Evolutionary conservation across 352 stramenopile species (phyloP), one percentile per base, ranked within the genome.

Genomic region (Pythium guiyangense): DNA sequence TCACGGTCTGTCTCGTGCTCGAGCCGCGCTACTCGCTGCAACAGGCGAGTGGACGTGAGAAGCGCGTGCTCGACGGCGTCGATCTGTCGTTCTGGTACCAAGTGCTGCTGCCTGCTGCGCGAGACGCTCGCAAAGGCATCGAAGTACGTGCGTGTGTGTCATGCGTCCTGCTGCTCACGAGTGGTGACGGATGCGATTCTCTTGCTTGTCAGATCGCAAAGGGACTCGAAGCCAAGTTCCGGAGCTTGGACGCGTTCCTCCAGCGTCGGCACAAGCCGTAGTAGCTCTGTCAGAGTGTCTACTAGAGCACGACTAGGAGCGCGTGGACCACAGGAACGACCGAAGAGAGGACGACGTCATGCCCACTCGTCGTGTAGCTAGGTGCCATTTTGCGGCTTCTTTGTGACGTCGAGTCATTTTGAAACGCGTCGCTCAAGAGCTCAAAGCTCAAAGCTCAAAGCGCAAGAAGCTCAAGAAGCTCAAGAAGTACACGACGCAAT

Each of bases 1-100:
- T 66, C 9, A 71, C 59, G 8, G 35, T 67, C 4, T 75, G 70
- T 55, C 66, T 69, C 26, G 67, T 75, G 6, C 45, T 78, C 15
- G 70, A 78, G 49, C 60, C 64, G 8, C 59, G 31, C 29, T 10
- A 48, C 15, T 27, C 57, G 6, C 4, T 26, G 17, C 10, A 42
- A 5, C 15, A 40, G 3, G 27, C 10, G n/a, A 22, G 27, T n/a
- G 18, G 52, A 50, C 18, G 35, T n/a, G 18, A 49, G 54, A 25
- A 54, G 31, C 26, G 20, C 63, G n/a, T 53, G 9, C 11, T 47
- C 2, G 56, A 56, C 20, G 56, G 57, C 4, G 42, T 63, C 10
- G 22, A 57, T 18, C 35, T 70, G 10, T 64, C 42, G 11, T 71
- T 75, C 51, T 78, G 70, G 67, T 69, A 67, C 55, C 70, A 78